Percentiles rank a stretch among this genome's conserved stretches.
These are phyloP conservation scores for Coemansia sp. DNA, from an alignment of 192 early-diverging fungal species.

Conservation along the genomic window DNA sequence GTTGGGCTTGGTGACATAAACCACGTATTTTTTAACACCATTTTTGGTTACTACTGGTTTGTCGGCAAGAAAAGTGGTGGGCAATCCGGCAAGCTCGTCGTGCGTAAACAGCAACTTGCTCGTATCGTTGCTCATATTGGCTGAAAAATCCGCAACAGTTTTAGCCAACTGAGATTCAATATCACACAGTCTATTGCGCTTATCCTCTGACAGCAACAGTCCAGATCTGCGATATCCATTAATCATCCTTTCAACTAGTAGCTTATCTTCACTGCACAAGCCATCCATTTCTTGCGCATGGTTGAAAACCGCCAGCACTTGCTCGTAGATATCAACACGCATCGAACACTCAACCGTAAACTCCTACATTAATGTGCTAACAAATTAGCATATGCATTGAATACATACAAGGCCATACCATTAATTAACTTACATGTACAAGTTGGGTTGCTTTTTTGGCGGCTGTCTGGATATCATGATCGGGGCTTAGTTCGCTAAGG, in stretches of 20 bases:
- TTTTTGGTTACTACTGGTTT: neutral
- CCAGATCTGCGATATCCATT: constrained; percentile 64
- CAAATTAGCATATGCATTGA: neutral
- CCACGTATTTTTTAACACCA: neutral
- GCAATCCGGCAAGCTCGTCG: constrained; percentile 65
- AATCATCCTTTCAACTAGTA: constrained; percentile 61
- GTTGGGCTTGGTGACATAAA: constrained; percentile 1
- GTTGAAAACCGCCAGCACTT: constrained; percentile 47
- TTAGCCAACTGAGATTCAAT: constrained; percentile 57
- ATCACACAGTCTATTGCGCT: constrained; percentile 57
- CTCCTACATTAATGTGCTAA: neutral
- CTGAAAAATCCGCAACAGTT: constrained; percentile 61
- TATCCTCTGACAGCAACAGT: constrained; percentile 56
- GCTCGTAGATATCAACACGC: constrained; percentile 59
- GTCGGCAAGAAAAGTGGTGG: constrained; percentile 60
- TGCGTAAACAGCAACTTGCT: constrained; percentile 40
- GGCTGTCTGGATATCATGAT: constrained; percentile 61
- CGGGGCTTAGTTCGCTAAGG: constrained; percentile 26
- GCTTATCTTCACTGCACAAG: constrained; percentile 57
- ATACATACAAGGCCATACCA: neutral
- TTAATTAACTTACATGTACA: constrained; percentile 13
- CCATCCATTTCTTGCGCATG: constrained; percentile 23
- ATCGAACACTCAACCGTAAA: constrained; percentile 8
- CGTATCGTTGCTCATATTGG: constrained; percentile 60
- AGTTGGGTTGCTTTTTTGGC: constrained; percentile 57